These are phyloP conservation scores for Fusarium sp. DNA, from an alignment of 2,329 filamentous ascomycete species.

Conservation along the genomic window DNA sequence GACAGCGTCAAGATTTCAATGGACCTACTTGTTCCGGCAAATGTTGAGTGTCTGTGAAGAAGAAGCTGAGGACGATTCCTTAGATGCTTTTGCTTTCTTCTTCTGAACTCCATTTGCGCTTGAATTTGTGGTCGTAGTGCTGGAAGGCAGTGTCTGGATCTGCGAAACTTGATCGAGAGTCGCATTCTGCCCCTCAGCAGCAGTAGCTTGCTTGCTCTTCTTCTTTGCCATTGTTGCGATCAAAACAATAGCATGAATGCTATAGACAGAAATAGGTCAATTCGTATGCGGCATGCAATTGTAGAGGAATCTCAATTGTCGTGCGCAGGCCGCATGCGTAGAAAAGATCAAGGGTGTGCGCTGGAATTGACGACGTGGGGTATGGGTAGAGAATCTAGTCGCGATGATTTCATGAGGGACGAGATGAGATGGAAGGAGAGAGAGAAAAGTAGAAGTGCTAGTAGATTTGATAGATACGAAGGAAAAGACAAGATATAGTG, in stretches of 20 bases:
- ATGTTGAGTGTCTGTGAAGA: conserved; percentile 42
- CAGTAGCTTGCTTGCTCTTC: conserved; percentile 62
- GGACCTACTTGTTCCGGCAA: conserved; percentile 75
- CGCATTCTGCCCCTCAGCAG: conserved; percentile 33
- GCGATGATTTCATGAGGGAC: conserved; percentile 26
- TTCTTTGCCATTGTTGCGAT: conserved; percentile 58
- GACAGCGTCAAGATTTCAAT: background rate
- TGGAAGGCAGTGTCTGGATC: conserved; percentile 19
- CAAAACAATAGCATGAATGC: conserved; percentile 6
- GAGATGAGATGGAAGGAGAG: background rate
- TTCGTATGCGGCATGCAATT: background rate
- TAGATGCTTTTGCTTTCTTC: conserved; percentile 27
- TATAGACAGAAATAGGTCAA: conserved; percentile 7
- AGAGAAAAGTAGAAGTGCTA: background rate
- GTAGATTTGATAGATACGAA: background rate
- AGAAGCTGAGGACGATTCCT: conserved; percentile 12
- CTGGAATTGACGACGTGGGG: conserved; percentile 35
- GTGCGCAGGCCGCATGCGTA: conserved; percentile 14
- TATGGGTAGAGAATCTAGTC: conserved; percentile 25
- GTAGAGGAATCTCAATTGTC: background rate
- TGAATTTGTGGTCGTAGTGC: conserved; percentile 9
- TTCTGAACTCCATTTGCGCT: conserved; percentile 20
- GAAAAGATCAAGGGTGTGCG: conserved; percentile 21
- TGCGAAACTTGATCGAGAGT: conserved; percentile 16
- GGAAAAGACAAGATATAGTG: background rate